Evolutionary conservation across 306 rosid species (phyloP), one percentile per base, ranked within the genome.

Genomic region (Dalbergia cultrata): DNA sequence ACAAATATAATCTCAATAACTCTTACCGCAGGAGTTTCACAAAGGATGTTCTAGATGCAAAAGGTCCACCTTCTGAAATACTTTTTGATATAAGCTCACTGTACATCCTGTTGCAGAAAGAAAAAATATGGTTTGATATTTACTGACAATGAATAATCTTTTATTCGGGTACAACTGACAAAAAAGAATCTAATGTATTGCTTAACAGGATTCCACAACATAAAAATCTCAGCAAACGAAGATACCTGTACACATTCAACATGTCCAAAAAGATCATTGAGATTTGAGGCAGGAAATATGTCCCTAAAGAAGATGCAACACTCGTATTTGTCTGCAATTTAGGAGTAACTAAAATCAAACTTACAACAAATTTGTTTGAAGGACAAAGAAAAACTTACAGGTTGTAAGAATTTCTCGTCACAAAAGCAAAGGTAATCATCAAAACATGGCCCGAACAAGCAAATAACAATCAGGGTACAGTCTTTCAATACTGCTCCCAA

Each of bases 171-270:
- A 37, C 41, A 37, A 37, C 41, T 37, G 41, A 7, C 31, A 37
- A 37, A 37, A 37, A 7, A 37, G 21, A 67, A 56, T 62, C 67
- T 56, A 54, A 57, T 47, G 10, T 39, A n/a, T 54, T 33, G 65
- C 54, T 16, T 79, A 57, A 21, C 16, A 50, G 68, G 6, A 26
- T 59, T 67, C 61, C 45, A 47, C 31, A 39, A 21, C 17, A 44
- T 12, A 26, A 72, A 44, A 73, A 54, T 8, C 3, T 19, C 37
- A 19, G 75, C 39, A 41, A 44, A 13, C 47, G 19, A 69, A 47
- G 67, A 68, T 78, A 93, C 99, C 98, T 96, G 93, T 96, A 96
- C 56, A 96, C 99, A 43, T 93, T 96, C 81, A 96, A 94, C 98
- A 96, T 96, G 87, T 96, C 99, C 89, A 96, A 72, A 88, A 96